These are phyloP conservation scores for Neonectria sp. DNA, from an alignment of 2,329 filamentous ascomycete genomes.

Conservation along the genomic window DNA sequence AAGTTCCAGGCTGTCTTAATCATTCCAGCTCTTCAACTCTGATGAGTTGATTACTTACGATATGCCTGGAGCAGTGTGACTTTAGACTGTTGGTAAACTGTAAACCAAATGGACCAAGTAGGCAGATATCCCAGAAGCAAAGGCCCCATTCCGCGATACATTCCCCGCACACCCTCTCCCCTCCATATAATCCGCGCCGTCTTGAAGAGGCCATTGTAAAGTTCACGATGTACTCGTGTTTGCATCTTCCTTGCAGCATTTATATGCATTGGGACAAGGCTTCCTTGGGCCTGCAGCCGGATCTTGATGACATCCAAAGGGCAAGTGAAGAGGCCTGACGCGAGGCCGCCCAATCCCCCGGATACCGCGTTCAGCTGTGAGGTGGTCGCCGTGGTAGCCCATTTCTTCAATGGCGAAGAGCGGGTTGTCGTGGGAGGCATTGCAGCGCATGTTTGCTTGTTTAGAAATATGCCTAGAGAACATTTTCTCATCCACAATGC, in stretches of 20 bases:
- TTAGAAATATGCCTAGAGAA: neutral
- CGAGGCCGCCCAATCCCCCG: conserved; percentile 89
- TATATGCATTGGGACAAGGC: conserved; percentile 72
- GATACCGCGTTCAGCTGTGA: conserved; percentile 84
- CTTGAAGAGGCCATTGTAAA: conserved; percentile 89
- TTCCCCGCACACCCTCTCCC: conserved; percentile 88
- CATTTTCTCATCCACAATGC: neutral
- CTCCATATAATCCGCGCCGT: conserved; percentile 87
- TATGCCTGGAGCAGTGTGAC: conserved; percentile 76
- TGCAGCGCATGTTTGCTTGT: conserved; percentile 1
- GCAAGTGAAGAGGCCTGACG: conserved; percentile 93
- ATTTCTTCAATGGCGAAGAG: conserved; percentile 48
- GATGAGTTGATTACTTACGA: conserved; percentile 58
- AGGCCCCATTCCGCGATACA: conserved; percentile 93
- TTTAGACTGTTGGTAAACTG: conserved; percentile 92
- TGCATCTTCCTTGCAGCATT: conserved; percentile 51
- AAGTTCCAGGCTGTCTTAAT: neutral
- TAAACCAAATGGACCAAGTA: conserved; percentile 98
- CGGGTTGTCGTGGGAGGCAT: neutral
- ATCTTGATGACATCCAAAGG: conserved; percentile 99
- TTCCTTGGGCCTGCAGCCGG: conserved; percentile 94
- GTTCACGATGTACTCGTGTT: conserved; percentile 62
- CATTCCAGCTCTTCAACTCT: neutral
- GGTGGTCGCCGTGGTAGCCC: conserved; percentile 69
- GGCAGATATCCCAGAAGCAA: conserved; percentile 95